These are phyloP conservation scores for Amylocarpus encephaloides DNA, from an alignment of 2,329 filamentous ascomycete species.

Conservation along the genomic window DNA sequence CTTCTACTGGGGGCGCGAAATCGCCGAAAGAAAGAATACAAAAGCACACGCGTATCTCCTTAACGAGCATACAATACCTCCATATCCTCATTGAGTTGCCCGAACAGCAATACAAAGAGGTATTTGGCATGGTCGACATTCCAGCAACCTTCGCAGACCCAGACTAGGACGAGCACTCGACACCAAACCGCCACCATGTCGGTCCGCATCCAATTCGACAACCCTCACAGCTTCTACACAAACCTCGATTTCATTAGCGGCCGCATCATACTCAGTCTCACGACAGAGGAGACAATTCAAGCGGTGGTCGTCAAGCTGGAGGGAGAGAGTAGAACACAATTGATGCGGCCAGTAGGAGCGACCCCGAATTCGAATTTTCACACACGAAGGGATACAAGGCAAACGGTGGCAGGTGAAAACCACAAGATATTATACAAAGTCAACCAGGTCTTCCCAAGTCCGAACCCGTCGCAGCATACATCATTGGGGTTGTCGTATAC, in stretches of 20 bases:
- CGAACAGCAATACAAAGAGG: too few relatives aligned
- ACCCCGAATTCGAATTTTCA: conserved; percentile 13
- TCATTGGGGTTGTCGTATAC: conserved; percentile 41
- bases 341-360: conserved; percentile 26
- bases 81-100: too few relatives aligned
- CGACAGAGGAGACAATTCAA: conserved; percentile 62
- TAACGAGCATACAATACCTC: too few relatives aligned
- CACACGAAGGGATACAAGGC: conserved; percentile 17
- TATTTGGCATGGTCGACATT: too few relatives aligned
- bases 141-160: too few relatives aligned
- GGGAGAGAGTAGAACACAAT: conserved; percentile 65
- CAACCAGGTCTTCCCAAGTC: conserved; percentile 60
- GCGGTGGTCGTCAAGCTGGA: conserved; percentile 78
- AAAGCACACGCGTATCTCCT: too few relatives aligned
- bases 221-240: conserved; percentile 66
- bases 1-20: too few relatives aligned
- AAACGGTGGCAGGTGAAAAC: conserved; percentile 45
- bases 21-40: too few relatives aligned
- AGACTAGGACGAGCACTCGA: too few relatives aligned
- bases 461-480: conserved; percentile 29
- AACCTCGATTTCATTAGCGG: conserved; percentile 71
- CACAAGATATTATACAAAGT: conserved; percentile 73
- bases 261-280: conserved; percentile 48
- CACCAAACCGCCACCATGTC: conserved; percentile 44
- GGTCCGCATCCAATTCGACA: conserved; percentile 59